Base-by-base conservation (phyloP, 176 grass and related monocot species). In the Cenchrus purpureus region DNA sequence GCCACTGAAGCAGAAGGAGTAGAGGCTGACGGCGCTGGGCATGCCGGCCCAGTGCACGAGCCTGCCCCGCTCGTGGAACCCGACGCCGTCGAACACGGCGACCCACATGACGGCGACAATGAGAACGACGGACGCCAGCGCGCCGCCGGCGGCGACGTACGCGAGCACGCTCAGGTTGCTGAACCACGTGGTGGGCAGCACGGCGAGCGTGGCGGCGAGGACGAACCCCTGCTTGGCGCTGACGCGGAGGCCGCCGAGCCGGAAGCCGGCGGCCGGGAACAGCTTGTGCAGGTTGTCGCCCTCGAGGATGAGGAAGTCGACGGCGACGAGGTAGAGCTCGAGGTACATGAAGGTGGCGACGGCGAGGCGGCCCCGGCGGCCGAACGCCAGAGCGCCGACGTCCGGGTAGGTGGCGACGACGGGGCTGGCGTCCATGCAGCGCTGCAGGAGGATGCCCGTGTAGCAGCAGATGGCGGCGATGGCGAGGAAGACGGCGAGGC, bases 101-200 rank as follows among this genome's bases (percentile, higher is more conserved):
- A 88, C 77, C 75, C 80, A 94, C 19, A 89, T 15, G 54, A 94
- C 89, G 8, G 84, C 69, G 11, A 58, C 77, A 34, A 89, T 64
- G 80, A 91, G 84, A 51, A 91, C 44, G 5, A 89, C 5, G 12
- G 89, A 87, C 5, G 89, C 87, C n/a, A 94, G 54, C 7, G 91
- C 80, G 6, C 89, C 87, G 6, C 82, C 84, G 46, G 89, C 29
- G 8, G 87, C 85, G 7, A 85, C 72, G 62, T 89, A 89, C 6
- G 87, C 84, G 13, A 94, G 92, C 45, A 94, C 19, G 81, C 85
- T 77, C n/a, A 94, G 61, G 72, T 81, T 94, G 51, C 81, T 77
- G 31, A 94, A 84, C 92, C 89, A 94, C 58, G 92, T 94, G 1
- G 86, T 94, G 2, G 89, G 92, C 49, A 91, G 79, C 79, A 94